Evolutionary conservation across 805 yeast genomes (phyloP).

Genomic region (Zygosaccharomyces siamensis): DNA sequence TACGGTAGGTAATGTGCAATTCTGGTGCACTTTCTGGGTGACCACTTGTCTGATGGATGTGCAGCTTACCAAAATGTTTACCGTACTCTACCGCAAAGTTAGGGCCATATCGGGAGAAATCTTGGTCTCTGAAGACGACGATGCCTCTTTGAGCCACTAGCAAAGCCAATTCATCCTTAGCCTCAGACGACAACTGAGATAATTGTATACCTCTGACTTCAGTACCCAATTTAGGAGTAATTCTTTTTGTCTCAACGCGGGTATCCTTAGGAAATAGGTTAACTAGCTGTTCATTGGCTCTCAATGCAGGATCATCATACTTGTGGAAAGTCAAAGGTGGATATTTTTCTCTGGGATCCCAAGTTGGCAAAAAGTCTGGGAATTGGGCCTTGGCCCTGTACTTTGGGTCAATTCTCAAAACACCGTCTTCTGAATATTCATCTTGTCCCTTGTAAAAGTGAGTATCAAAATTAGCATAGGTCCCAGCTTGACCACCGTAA

Average conservation of each 20-base stretch:
- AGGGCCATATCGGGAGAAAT: slow-evolving; percentile 50
- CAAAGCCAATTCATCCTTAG: slow-evolving; percentile 63
- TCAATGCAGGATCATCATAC: slow-evolving; percentile 14
- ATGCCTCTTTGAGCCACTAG: slow-evolving; percentile 65
- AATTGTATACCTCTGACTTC: slow-evolving; percentile 58
- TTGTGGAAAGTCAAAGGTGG: slow-evolving; percentile 11
- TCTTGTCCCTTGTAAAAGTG: slow-evolving; percentile 24
- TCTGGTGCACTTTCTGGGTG: slow-evolving; percentile 56
- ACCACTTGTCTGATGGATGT: slow-evolving; percentile 69
- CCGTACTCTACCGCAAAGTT: slow-evolving; percentile 47
- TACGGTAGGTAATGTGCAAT: slow-evolving; percentile 56
- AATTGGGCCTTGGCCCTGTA: slow-evolving; percentile 19
- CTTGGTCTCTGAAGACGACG: slow-evolving; percentile 60
- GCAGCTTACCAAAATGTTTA: slow-evolving; percentile 60
- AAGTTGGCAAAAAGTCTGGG: slow-evolving; percentile 30
- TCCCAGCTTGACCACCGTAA: neutral
- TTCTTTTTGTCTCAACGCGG: slow-evolving; percentile 24
- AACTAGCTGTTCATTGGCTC: slow-evolving; percentile 13
- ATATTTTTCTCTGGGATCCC: slow-evolving; percentile 25
- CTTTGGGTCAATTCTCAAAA: slow-evolving; percentile 24
- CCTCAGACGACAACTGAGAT: slow-evolving; percentile 46
- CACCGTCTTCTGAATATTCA: slow-evolving; percentile 30
- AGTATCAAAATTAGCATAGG: slow-evolving; percentile 32
- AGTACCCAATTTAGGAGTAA: slow-evolving; percentile 67
- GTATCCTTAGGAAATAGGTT: slow-evolving; percentile 16